Evolutionary conservation across 139 green algal species (phyloP).

Genomic region (Yamagishiella unicocca): DNA sequence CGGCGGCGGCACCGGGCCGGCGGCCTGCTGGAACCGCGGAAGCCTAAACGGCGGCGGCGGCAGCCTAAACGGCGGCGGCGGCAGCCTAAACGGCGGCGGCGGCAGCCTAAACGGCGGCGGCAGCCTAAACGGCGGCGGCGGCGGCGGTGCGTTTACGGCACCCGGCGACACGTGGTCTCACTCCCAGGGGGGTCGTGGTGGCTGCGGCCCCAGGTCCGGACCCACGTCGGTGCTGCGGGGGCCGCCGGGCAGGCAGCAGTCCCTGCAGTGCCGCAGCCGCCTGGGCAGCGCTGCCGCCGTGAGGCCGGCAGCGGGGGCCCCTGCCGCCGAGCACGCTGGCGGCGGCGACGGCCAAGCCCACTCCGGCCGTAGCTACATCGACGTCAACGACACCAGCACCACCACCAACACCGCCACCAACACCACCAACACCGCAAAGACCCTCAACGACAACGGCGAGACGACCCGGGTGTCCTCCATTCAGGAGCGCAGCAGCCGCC

Average conservation of each 20-base stretch:
- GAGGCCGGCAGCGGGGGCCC: background rate
- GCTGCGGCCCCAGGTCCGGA: background rate
- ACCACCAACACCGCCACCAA: background rate
- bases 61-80: background rate
- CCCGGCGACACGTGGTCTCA: too few species aligned
- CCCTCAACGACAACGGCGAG: background rate
- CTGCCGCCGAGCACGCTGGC: background rate
- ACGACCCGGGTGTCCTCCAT: background rate
- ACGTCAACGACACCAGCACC: background rate
- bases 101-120: background rate
- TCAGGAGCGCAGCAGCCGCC: background rate
- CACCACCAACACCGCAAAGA: background rate
- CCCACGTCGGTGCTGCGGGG: too few species aligned
- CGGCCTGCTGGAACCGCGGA: background rate
- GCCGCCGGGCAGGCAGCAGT: too few species aligned
- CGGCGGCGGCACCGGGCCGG: background rate
- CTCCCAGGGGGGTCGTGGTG: background rate
- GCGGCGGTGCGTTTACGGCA: background rate
- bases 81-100: background rate
- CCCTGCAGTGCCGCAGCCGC: slow-evolving; percentile 9
- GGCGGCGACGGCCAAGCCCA: background rate
- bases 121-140: background rate
- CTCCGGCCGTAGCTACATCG: background rate
- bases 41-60: background rate
- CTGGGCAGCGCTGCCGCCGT: background rate